A percentile compares a stretch with the other conserved stretches of the same genome.
These are phyloP conservation scores for Apiospora rasikravindrae DNA, from an alignment of 2,329 filamentous ascomycete species.

Conservation along the genomic window DNA sequence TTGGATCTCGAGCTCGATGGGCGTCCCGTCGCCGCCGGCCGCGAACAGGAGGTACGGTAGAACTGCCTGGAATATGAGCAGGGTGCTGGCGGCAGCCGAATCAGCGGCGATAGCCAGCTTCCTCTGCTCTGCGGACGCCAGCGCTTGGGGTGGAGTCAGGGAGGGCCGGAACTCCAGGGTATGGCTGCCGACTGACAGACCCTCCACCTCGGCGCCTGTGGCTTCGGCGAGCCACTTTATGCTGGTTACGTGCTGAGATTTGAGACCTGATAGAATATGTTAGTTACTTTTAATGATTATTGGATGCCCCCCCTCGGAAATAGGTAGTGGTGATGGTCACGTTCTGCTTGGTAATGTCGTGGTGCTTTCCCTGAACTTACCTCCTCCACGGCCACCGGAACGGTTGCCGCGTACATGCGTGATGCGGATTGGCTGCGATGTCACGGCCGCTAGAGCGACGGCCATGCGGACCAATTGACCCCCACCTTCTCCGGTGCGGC, in stretches of 20 bases:
- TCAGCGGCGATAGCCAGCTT: constrained; percentile 57
- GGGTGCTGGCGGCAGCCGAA: constrained; percentile 57
- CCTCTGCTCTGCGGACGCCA: constrained; percentile 33
- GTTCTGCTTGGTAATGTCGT: background rate
- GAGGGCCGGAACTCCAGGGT: constrained; percentile 54
- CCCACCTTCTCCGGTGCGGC: constrained; percentile 64
- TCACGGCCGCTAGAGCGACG: constrained; percentile 60
- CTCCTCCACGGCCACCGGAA: constrained; percentile 39
- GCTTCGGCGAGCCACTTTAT: constrained; percentile 59
- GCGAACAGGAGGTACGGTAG: constrained; percentile 64
- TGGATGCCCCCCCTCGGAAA: background rate
- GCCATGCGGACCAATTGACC: constrained; percentile 66
- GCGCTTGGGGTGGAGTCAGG: constrained; percentile 41
- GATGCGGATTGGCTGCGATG: constrained; percentile 58
- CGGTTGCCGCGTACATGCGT: constrained; percentile 62
- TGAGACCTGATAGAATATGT: constrained; percentile 52
- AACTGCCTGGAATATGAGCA: constrained; percentile 65
- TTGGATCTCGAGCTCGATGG: constrained; percentile 55
- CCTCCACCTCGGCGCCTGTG: constrained; percentile 56
- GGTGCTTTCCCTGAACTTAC: constrained; percentile 19
- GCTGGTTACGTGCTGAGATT: constrained; percentile 63
- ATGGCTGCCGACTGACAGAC: constrained; percentile 56
- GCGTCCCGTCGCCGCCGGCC: constrained; percentile 36
- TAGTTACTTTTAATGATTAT: background rate
- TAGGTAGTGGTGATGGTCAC: no score